Evolutionary conservation across 2,329 filamentous ascomycete genomes (phyloP).

Genomic region (Diaporthe sp.): DNA sequence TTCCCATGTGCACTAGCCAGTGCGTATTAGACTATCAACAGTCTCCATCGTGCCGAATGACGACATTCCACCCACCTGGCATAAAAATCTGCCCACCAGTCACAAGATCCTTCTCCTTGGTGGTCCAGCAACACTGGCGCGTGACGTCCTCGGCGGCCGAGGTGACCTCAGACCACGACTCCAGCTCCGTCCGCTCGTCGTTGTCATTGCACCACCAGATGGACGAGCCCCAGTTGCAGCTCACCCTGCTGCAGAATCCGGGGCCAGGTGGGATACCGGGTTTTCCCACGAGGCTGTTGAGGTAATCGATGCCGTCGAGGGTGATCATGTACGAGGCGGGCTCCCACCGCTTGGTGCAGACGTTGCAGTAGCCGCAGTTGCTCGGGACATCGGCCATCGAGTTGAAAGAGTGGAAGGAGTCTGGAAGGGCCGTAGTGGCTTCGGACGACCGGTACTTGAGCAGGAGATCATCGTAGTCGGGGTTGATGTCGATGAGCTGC

Average conservation of each 20-base stretch:
- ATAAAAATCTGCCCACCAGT: not conserved
- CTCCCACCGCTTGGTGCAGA: not conserved
- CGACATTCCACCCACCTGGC: not conserved
- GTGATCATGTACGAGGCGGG: not conserved
- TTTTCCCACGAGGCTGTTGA: not conserved
- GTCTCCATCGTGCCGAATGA: not conserved
- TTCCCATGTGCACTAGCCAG: too few species aligned
- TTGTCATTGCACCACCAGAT: conserved; percentile 12
- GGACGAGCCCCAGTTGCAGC: not conserved
- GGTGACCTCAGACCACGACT: not conserved
- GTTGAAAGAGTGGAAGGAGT: not conserved
- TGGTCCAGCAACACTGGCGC: not conserved
- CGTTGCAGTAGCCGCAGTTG: not conserved
- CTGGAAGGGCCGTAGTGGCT: not conserved
- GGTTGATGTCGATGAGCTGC: not conserved
- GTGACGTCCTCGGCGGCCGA: not conserved
- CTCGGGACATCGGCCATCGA: not conserved
- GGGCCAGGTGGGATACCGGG: not conserved
- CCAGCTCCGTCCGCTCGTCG: not conserved
- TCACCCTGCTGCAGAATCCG: not conserved
- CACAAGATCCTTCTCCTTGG: rapidly evolving
- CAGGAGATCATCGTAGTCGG: not conserved
- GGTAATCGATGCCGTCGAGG: not conserved
- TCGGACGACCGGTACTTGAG: not conserved
- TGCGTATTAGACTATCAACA: not conserved